These are phyloP conservation scores for Urostyla sp. DNA, from an alignment of 73 alveolate genomes.

Conservation along the genomic window DNA sequence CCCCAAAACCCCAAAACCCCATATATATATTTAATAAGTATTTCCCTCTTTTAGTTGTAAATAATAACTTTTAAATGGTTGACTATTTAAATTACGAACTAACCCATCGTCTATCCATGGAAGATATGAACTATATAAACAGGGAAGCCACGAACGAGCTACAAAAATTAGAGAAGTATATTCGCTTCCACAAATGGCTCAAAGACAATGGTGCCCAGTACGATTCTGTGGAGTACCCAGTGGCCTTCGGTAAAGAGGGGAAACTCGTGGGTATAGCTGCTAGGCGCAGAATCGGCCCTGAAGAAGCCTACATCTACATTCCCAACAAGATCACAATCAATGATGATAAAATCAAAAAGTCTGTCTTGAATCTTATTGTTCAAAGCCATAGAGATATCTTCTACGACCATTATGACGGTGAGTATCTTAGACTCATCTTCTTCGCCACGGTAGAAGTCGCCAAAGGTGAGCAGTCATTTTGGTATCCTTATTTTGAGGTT, in stretches of 20 bases:
- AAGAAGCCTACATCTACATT: conserved; percentile 55
- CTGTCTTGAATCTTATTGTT: conserved; percentile 47
- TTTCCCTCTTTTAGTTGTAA: too few species aligned
- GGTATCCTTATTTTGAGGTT: conserved; percentile 73
- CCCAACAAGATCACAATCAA: conserved; percentile 62
- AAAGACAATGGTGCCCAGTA: conserved; percentile 62
- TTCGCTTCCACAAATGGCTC: conserved; percentile 67
- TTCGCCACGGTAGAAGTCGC: conserved; percentile 59
- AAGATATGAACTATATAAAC: conserved; percentile 47
- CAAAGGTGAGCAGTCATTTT: conserved; percentile 66
- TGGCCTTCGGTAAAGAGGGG: conserved; percentile 69
- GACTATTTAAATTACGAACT: conserved; percentile 27
- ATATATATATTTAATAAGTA: too few species aligned
- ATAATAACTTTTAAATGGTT: too few species aligned
- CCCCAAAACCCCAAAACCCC: too few species aligned
- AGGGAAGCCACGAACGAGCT: conserved; percentile 56
- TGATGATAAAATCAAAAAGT: conserved; percentile 39
- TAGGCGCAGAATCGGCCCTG: conserved; percentile 60
- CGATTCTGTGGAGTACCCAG: conserved; percentile 67
- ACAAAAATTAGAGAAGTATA: conserved; percentile 32
- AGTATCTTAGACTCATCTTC: conserved; percentile 42
- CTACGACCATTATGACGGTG: conserved; percentile 65
- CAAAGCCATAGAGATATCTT: conserved; percentile 54
- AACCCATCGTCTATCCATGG: conserved; percentile 3
- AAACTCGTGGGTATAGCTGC: conserved; percentile 67